A percentile compares a stretch with the other conserved stretches of the same genome.
Conservation (phyloP, 2,329 filamentous ascomycete species). For the Didymella arachidicola region DNA sequence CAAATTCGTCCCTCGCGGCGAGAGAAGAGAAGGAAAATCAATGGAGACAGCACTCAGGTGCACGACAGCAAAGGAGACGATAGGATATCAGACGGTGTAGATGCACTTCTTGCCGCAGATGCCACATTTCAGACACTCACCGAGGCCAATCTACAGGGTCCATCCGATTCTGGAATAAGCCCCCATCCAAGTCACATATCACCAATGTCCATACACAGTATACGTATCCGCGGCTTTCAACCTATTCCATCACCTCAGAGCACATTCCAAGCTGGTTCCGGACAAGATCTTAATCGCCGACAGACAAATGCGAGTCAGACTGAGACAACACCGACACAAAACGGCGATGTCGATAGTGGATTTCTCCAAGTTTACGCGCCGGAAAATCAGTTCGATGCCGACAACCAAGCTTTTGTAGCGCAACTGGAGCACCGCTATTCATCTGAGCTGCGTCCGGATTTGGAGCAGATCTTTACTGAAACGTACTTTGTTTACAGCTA, state of each 20-base stretch:
- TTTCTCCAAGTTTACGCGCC: background rate
- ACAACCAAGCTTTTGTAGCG: background rate
- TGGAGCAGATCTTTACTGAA: slow-evolving; percentile 33
- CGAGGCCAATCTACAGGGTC: background rate
- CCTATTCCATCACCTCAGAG: background rate
- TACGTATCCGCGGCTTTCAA: background rate
- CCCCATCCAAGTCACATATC: background rate
- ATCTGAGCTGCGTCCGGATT: slow-evolving; percentile 20
- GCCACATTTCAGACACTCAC: background rate
- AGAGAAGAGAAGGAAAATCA: background rate
- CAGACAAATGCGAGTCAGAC: background rate
- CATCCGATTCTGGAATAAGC: background rate
- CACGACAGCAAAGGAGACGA: background rate
- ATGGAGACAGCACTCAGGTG: background rate
- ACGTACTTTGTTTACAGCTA: slow-evolving; percentile 34
- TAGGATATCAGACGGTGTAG: background rate
- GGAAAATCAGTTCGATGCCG: background rate
- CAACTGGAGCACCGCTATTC: background rate
- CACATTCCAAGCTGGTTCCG: background rate
- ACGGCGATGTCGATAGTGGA: background rate
- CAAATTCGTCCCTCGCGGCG: background rate
- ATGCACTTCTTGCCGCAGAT: background rate
- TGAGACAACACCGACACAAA: background rate
- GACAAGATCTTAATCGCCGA: background rate
- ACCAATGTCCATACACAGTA: background rate